These are phyloP conservation scores for Exophiala lecanii-corni DNA, from an alignment of 2,329 filamentous ascomycete species.

Conservation along the genomic window DNA sequence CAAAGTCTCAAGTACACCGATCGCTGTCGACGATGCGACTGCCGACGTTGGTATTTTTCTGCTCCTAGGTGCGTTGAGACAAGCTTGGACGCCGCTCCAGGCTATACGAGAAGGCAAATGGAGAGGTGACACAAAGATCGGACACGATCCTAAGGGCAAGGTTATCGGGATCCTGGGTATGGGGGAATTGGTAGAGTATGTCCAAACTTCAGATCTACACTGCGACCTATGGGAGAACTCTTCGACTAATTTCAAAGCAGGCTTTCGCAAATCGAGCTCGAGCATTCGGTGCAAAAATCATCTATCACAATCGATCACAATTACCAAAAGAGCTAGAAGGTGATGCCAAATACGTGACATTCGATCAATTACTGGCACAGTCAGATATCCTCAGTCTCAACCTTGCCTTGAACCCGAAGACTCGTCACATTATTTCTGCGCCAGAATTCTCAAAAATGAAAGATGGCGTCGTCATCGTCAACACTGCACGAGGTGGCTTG, in stretches of 20 bases:
- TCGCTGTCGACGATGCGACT: constrained; percentile 45
- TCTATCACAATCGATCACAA: constrained; percentile 44
- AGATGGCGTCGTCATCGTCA: constrained; percentile 41
- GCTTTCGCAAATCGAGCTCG: constrained; percentile 43
- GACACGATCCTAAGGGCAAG: constrained; percentile 44
- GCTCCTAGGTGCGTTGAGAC: constrained; percentile 44
- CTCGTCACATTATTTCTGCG: constrained; percentile 43
- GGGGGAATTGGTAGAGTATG: constrained; percentile 46
- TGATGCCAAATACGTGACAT: constrained; percentile 42
- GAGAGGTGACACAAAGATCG: constrained; percentile 39
- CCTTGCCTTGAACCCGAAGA: constrained; percentile 41
- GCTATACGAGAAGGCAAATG: constrained; percentile 41
- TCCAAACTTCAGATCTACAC: constrained; percentile 1
- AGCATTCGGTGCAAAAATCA: constrained; percentile 45
- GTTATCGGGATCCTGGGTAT: constrained; percentile 45
- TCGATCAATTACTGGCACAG: constrained; percentile 42
- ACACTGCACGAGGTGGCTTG: constrained; percentile 41
- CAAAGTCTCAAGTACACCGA: constrained; percentile 42
- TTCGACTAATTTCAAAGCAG: constrained; percentile 25
- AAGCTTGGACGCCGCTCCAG: constrained; percentile 39
- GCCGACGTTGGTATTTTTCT: constrained; percentile 46
- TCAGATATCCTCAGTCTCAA: constrained; percentile 46
- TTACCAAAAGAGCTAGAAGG: constrained; percentile 38
- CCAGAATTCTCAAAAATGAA: constrained; percentile 45
- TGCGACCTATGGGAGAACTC: constrained; percentile 2